Conservation (phyloP, 176 grass and related monocot genomes). For the Phyllostachys edulis region DNA sequence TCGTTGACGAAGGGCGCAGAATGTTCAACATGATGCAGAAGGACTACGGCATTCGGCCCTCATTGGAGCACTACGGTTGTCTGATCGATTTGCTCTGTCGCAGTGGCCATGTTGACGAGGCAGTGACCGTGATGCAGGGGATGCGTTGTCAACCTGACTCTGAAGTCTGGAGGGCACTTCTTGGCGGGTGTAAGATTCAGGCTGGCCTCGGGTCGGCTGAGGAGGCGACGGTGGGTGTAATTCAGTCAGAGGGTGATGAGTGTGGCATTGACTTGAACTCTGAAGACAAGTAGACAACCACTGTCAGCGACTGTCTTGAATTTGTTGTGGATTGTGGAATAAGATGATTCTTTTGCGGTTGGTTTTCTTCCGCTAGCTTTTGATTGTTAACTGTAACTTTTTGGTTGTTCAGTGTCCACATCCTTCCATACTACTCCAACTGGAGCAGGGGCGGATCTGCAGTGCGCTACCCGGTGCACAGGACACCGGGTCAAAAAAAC, state of each 20-base stretch:
- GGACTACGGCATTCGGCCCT: conserved; percentile 28
- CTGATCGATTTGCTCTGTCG: conserved; percentile 53
- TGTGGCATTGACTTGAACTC: neutral
- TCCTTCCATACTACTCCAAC: no score
- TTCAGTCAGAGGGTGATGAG: neutral
- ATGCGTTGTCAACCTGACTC: conserved; percentile 46
- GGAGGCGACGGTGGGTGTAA: neutral
- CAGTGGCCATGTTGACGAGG: conserved; percentile 34
- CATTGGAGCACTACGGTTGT: conserved; percentile 39
- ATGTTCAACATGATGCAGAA: conserved; percentile 42
- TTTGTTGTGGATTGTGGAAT: neutral
- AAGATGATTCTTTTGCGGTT: neutral
- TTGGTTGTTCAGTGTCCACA: no score
- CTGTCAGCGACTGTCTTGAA: neutral
- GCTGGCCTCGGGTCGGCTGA: conserved; percentile 34
- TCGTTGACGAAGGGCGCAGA: conserved; percentile 31
- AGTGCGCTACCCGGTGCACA: no score
- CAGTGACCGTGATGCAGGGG: conserved; percentile 1
- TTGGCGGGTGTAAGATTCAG: conserved; percentile 36
- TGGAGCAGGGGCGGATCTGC: no score
- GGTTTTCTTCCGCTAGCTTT: neutral
- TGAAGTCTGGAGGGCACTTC: conserved; percentile 48
- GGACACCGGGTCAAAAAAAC: no score
- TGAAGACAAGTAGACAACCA: neutral
- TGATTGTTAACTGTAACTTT: neutral